phyloP scores from a whole-genome alignment of 257 asterid genomes.

The Capsicum baccatum region DNA sequence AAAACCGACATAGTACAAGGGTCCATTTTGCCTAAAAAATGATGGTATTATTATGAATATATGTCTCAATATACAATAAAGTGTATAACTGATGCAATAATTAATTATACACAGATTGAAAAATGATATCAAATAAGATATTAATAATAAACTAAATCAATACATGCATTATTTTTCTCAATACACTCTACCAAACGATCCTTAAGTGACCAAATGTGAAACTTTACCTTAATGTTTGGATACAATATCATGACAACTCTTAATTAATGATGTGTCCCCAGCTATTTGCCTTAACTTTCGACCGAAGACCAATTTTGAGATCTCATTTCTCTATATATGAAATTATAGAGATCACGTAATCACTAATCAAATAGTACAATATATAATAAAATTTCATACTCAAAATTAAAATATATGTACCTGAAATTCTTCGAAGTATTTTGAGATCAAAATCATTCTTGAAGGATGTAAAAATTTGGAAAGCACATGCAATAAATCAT shows the following conservation, averaged over 20 bases:
- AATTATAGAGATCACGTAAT: not conserved
- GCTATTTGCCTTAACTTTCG: conserved; percentile 41
- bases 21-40: too few species aligned
- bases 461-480: conserved; percentile 48
- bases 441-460: conserved; percentile 38
- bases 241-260: conserved; percentile 33
- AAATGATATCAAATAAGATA: too few species aligned
- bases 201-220: not conserved
- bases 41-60: too few species aligned
- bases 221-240: conserved; percentile 18
- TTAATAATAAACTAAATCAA: too few species aligned
- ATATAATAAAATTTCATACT: not conserved
- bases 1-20: too few species aligned
- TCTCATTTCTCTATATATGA: conserved; percentile 43
- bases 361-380: not conserved
- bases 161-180: too few species aligned
- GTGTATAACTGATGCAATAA: too few species aligned
- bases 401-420: conserved; percentile 29
- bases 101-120: too few species aligned
- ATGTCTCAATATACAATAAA: too few species aligned
- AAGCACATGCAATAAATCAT: conserved; percentile 39
- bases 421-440: conserved; percentile 39
- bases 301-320: conserved; percentile 35
- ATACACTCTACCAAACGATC: too few species aligned
- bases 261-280: conserved; percentile 47